Evolutionary conservation across 768 basidiomycete genomes (phyloP).

Genomic region (Suillus subalutaceus): DNA sequence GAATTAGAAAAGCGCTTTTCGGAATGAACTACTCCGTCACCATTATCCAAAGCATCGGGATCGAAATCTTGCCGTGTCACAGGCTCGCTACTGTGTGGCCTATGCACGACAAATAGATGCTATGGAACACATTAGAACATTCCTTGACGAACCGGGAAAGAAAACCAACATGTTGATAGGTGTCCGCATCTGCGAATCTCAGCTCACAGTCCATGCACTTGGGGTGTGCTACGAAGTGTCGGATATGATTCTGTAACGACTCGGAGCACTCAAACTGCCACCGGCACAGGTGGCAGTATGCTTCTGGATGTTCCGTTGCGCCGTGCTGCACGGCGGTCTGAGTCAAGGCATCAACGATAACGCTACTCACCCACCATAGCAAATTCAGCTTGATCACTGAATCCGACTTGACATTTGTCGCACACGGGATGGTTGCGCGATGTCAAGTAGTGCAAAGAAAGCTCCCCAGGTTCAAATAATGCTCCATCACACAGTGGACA

Average conservation of each 20-base stretch:
- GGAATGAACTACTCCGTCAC: background rate
- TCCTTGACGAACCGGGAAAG: conserved; percentile 3
- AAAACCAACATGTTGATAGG: conserved; percentile 39
- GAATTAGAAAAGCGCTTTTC: conserved; percentile 13
- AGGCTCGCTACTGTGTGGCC: conserved; percentile 15
- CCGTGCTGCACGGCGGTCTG: conserved; percentile 28
- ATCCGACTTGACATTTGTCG: conserved; percentile 29
- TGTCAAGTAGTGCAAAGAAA: conserved; percentile 27
- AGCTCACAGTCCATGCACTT: conserved; percentile 45
- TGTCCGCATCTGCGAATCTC: conserved; percentile 43
- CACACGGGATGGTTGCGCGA: conserved; percentile 33
- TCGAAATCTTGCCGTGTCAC: conserved; percentile 1
- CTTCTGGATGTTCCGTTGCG: conserved; percentile 33
- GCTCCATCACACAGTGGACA: conserved; percentile 34
- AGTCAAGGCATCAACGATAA: conserved; percentile 16
- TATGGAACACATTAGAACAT: conserved; percentile 8
- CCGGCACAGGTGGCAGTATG: conserved; percentile 39
- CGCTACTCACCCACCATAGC: conserved; percentile 25
- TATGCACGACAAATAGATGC: conserved; percentile 33
- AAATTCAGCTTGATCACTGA: conserved; percentile 30
- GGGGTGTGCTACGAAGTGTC: conserved; percentile 46
- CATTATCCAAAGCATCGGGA: conserved; percentile 7
- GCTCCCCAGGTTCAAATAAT: conserved; percentile 25
- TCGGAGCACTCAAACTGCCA: conserved; percentile 42
- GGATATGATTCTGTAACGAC: conserved; percentile 43